Percentiles rank a stretch among this genome's conserved stretches.
Evolutionary conservation across 352 stramenopile genomes (phyloP).

Genomic region (Phytophthora gonapodyides): DNA sequence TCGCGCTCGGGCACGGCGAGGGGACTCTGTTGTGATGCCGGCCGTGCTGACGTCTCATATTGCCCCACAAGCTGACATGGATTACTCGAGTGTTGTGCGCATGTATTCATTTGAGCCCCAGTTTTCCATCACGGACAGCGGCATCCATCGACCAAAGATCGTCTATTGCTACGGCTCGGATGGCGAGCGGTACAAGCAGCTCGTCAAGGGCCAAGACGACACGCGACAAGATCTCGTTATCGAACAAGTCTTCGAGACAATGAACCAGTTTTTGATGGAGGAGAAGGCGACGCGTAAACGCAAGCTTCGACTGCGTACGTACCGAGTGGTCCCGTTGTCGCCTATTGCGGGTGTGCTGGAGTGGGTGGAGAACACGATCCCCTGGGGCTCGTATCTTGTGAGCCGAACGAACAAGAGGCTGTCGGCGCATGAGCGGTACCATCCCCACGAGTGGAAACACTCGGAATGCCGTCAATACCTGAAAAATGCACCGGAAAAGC

Average conservation of each 20-base stretch:
- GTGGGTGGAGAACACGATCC: conserved; percentile 97
- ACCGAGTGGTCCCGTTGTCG: conserved; percentile 93
- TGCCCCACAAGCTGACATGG: conserved; percentile 67
- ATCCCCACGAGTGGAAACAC: conserved; percentile 94
- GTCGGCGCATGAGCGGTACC: conserved; percentile 94
- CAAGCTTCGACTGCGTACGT: conserved; percentile 94
- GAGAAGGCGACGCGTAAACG: conserved; percentile 63
- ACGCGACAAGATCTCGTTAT: conserved; percentile 90
- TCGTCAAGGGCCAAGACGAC: conserved; percentile 95
- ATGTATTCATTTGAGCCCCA: conserved; percentile 90
- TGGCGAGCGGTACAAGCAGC: conserved; percentile 92
- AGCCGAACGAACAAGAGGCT: conserved; percentile 48
- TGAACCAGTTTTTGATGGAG: conserved; percentile 88
- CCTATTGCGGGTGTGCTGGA: conserved; percentile 97
- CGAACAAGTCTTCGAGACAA: conserved; percentile 89
- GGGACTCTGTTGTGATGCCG: conserved; percentile 63
- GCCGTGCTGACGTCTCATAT: conserved; percentile 79
- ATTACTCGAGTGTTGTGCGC: conserved; percentile 83
- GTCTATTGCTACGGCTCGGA: conserved; percentile 95
- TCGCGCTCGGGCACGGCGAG: conserved; percentile 52
- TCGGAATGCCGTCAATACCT: conserved; percentile 76
- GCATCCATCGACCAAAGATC: conserved; percentile 98
- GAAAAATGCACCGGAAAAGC: conserved; percentile 78
- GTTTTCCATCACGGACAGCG: conserved; percentile 95
- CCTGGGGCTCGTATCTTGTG: conserved; percentile 94